Percentiles rank a stretch among this genome's conserved stretches.
Conservation (phyloP, 1,284 basidiomycete species). For the Moesziomyces globuligerus region DNA sequence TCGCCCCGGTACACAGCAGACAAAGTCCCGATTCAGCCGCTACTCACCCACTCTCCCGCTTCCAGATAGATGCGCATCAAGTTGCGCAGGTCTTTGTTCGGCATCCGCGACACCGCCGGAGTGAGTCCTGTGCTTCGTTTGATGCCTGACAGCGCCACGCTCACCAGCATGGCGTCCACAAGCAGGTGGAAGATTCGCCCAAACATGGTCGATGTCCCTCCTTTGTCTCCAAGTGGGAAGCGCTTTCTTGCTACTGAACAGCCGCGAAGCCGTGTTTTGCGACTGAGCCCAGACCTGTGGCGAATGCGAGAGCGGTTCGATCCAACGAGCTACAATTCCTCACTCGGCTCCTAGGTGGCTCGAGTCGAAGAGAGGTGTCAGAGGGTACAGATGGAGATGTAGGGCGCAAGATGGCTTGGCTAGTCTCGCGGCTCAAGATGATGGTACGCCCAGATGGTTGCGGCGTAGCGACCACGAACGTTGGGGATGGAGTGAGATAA, state of each 20-base stretch:
- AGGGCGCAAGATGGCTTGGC: too few species aligned
- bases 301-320: too few species aligned
- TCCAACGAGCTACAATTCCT: too few species aligned
- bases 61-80: slow-evolving; percentile 62
- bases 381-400: neutral
- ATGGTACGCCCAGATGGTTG: neutral
- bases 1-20: neutral
- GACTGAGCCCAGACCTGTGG: too few species aligned
- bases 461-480: neutral
- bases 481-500: neutral
- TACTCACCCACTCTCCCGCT: slow-evolving; percentile 66
- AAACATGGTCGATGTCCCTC: slow-evolving; percentile 51
- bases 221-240: too few species aligned
- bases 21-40: neutral
- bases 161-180: slow-evolving; percentile 63
- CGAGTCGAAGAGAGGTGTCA: too few species aligned
- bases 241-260: too few species aligned
- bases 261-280: too few species aligned
- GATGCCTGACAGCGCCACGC: slow-evolving; percentile 62
- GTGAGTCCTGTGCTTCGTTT: slow-evolving; percentile 65
- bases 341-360: too few species aligned
- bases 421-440: too few species aligned
- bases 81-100: slow-evolving; percentile 63
- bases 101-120: slow-evolving; percentile 52
- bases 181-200: slow-evolving; percentile 62